phyloP scores from a whole-genome alignment of 2,329 filamentous ascomycete genomes.

The Aspergillus sp. region DNA sequence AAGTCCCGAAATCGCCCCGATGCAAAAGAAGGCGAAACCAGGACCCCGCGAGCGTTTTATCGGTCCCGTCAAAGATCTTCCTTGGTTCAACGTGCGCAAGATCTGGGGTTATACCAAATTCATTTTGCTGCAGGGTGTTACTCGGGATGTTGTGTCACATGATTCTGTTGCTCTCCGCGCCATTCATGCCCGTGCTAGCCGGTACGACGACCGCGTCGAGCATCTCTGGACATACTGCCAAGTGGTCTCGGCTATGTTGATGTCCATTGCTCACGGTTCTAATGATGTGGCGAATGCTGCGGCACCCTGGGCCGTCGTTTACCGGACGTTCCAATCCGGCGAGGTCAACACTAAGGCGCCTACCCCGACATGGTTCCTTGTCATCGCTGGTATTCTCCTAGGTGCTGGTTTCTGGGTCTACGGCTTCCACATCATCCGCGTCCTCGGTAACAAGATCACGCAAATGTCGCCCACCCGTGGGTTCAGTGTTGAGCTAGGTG shows the following conservation, averaged over 20 bases:
- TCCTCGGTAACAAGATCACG: slow-evolving; percentile 34
- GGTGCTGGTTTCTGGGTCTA: slow-evolving; percentile 34
- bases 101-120: slow-evolving; percentile 34
- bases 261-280: slow-evolving; percentile 38
- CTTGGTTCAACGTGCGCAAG: slow-evolving; percentile 11
- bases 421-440: slow-evolving; percentile 33
- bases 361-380: slow-evolving; percentile 33
- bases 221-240: slow-evolving; percentile 40
- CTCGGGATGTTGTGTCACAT: slow-evolving; percentile 33
- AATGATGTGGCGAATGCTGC: slow-evolving; percentile 38
- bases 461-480: slow-evolving; percentile 25
- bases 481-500: slow-evolving; percentile 31
- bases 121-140: slow-evolving; percentile 36
- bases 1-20: background rate
- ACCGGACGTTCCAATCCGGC: slow-evolving; percentile 27
- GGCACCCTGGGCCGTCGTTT: slow-evolving; percentile 32
- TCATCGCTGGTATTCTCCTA: slow-evolving; percentile 28
- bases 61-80: slow-evolving; percentile 8
- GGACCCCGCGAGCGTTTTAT: background rate
- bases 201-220: slow-evolving; percentile 40
- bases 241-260: slow-evolving; percentile 32
- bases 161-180: slow-evolving; percentile 27
- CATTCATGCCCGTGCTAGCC: slow-evolving; percentile 33
- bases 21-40: no score
- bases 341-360: slow-evolving; percentile 18